These are phyloP conservation scores for Annulohypoxylon stygium DNA, from an alignment of 495 filamentous ascomycete genomes.

Conservation along the genomic window DNA sequence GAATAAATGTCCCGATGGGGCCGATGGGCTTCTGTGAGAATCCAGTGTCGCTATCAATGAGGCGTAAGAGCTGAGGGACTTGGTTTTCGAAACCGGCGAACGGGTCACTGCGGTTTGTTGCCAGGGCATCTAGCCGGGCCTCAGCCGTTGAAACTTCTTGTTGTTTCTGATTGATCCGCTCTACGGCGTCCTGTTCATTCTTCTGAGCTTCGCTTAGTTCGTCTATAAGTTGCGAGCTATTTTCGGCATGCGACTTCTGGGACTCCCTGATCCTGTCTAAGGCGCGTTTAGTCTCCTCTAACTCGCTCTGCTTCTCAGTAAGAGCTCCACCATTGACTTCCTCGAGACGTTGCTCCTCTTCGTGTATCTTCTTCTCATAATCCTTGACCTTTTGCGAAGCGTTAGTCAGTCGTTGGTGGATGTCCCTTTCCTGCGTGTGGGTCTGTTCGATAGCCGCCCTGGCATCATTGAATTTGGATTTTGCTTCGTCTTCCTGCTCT, in stretches of 20 bases:
- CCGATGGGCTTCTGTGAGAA: slow-evolving; percentile 83
- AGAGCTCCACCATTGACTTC: slow-evolving; percentile 66
- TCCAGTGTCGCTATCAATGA: slow-evolving; percentile 73
- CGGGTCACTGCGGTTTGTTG: slow-evolving; percentile 49
- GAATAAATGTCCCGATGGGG: slow-evolving; percentile 82
- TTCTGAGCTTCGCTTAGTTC: slow-evolving; percentile 51
- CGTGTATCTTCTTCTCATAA: slow-evolving; percentile 55
- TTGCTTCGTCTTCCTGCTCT: slow-evolving; percentile 53
- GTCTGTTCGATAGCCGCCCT: slow-evolving; percentile 49
- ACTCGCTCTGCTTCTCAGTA: slow-evolving; percentile 53
- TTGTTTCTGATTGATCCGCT: slow-evolving; percentile 57
- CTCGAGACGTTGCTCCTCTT: slow-evolving; percentile 62
- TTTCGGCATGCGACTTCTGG: slow-evolving; percentile 53
- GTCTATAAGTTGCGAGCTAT: slow-evolving; percentile 30
- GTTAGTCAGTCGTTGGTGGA: slow-evolving; percentile 54
- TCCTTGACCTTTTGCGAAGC: slow-evolving; percentile 54
- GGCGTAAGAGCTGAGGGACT: slow-evolving; percentile 72
- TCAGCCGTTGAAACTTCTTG: slow-evolving; percentile 65
- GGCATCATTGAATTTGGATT: slow-evolving; percentile 52
- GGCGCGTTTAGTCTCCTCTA: slow-evolving; percentile 64
- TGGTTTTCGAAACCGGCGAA: slow-evolving; percentile 69
- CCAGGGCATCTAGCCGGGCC: slow-evolving; percentile 51
- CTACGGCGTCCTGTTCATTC: slow-evolving; percentile 52
- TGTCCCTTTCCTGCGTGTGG: slow-evolving; percentile 63
- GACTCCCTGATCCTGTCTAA: slow-evolving; percentile 59